Evolutionary conservation across 2,329 filamentous ascomycete species (phyloP), one percentile per base, ranked within the genome.

Genomic region (Phaeosphaeria sp.): DNA sequence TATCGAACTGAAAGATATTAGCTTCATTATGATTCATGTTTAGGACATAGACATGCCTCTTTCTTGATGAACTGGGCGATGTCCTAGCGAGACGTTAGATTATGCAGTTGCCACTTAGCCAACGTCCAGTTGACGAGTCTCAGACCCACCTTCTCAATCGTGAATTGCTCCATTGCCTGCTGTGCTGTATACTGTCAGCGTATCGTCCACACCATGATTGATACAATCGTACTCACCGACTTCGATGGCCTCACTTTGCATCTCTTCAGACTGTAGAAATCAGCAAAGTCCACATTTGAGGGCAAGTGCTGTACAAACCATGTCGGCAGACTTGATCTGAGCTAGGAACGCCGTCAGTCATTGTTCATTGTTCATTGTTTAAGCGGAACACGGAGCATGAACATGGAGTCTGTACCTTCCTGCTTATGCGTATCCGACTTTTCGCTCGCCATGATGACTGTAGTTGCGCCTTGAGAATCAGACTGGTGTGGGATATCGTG

Each of bases 261-360:
- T 97, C 72, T 97, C 93, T 58, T 98, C 94, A 72, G 90, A 94
- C 95, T 98, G 76, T 69, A 33, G 23, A 21, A 54, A 44, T 50
- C 33, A 18, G 61, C 72, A 50, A 75, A 66, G 46, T 9, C 6
- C 13, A 13, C 15, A 1, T n/a, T n/a, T 11, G 22, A 43, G 9
- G 11, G 46, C 25, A 33, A 47, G 1, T 11, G 50, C 3, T 9
- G 9, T 10, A 36, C 47, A 53, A n/a, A 98, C 95, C 95, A 99
- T 99, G 77, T 99, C 95, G 58, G 92, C 94, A 69, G 93, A 97
- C 84, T 99, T 99, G 80, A 99, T 89, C 82, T 97, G 93, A 63
- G 92, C 95, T 99, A 74, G 66, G 71, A 48, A 60, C 51, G 52
- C 57, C 58, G 62, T 78, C 63, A 77, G 72, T 64, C 44, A 57